A percentile compares a stretch with the other conserved stretches of the same genome.
These are phyloP conservation scores for Tolypocladium tropicale DNA, from an alignment of 2,329 filamentous ascomycete species.

Conservation along the genomic window DNA sequence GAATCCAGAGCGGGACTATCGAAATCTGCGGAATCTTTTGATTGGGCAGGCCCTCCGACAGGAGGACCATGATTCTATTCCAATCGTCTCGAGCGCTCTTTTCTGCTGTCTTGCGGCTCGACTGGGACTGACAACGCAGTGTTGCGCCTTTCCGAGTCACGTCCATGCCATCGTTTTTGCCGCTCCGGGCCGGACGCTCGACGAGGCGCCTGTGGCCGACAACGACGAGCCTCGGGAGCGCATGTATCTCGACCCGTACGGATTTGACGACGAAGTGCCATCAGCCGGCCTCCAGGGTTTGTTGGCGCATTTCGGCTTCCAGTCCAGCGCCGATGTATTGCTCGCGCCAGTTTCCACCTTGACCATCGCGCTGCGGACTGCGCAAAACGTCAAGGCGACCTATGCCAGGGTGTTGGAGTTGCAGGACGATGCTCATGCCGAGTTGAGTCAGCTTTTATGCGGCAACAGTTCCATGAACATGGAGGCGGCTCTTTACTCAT, in stretches of 20 bases:
- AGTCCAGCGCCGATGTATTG: constrained; percentile 35
- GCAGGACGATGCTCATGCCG: constrained; percentile 14
- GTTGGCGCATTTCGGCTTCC: constrained; percentile 39
- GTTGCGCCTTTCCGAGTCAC: constrained; percentile 75
- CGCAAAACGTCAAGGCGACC: constrained; percentile 69
- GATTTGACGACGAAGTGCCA: constrained; percentile 55
- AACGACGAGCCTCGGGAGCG: constrained; percentile 27
- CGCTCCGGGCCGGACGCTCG: constrained; percentile 47
- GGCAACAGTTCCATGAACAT: constrained; percentile 31
- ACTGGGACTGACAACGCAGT: constrained; percentile 65
- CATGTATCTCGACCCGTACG: constrained; percentile 82
- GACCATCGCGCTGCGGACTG: constrained; percentile 62
- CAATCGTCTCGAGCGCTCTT: constrained; percentile 77
- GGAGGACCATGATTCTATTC: constrained; percentile 66
- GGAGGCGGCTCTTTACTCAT: constrained; percentile 55
- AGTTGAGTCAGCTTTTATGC: constrained; percentile 23
- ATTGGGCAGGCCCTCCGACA: constrained; percentile 72
- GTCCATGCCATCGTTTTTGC: constrained; percentile 71
- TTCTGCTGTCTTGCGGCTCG: constrained; percentile 71
- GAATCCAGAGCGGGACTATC: constrained; percentile 57
- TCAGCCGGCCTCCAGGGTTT: constrained; percentile 46
- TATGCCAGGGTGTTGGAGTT: constrained; percentile 26
- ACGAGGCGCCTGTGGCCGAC: constrained; percentile 31
- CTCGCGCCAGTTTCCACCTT: constrained; percentile 53
- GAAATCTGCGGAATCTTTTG: constrained; percentile 77